A percentile compares a stretch with the other conserved stretches of the same genome.
Evolutionary conservation across 1,284 basidiomycete species (phyloP).

Genomic region (Malassezia obtusa): DNA sequence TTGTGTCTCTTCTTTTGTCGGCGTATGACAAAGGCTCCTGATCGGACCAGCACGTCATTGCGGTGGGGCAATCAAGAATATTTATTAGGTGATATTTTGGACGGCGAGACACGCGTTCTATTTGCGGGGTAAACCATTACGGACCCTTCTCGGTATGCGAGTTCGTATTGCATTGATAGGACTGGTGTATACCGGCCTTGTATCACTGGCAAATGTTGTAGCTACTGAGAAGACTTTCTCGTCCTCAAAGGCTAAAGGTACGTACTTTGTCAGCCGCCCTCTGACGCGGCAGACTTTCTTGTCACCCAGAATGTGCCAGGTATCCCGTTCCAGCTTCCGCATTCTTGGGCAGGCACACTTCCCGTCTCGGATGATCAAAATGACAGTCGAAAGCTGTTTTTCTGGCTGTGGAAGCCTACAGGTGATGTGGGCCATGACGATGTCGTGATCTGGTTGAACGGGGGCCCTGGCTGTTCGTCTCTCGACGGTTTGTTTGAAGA

Average conservation of each 20-base stretch:
- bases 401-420: conserved; percentile 75
- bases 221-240: too few species aligned
- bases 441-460: conserved; percentile 58
- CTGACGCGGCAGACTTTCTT: neutral
- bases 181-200: neutral
- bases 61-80: too few species aligned
- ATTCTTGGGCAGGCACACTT: conserved; percentile 33
- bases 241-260: neutral
- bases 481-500: conserved; percentile 69
- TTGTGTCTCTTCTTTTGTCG: too few species aligned
- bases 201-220: too few species aligned
- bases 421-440: conserved; percentile 62
- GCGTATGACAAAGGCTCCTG: too few species aligned
- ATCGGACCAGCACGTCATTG: too few species aligned
- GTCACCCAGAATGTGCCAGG: conserved; percentile 22
- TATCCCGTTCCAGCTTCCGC: conserved; percentile 24
- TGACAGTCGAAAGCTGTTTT: conserved; percentile 57
- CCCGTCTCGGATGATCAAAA: conserved; percentile 22
- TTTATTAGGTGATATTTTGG: too few species aligned
- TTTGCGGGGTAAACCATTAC: too few species aligned
- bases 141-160: too few species aligned
- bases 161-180: too few species aligned
- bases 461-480: conserved; percentile 62
- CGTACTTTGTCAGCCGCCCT: neutral
- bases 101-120: too few species aligned